phyloP scores from a whole-genome alignment of 768 basidiomycete genomes.

The Udeniomyces megalosporus region DNA sequence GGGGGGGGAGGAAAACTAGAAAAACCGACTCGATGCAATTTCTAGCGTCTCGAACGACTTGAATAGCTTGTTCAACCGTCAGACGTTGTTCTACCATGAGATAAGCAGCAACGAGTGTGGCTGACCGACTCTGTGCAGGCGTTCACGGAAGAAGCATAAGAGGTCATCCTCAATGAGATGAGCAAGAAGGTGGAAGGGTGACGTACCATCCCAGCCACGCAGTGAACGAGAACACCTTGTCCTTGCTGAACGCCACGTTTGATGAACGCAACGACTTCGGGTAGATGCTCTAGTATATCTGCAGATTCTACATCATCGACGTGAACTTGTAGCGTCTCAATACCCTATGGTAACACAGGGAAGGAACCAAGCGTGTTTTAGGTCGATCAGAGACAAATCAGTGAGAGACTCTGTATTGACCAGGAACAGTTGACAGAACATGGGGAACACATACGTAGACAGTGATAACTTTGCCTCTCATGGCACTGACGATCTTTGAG shows the following conservation, averaged over 20 bases:
- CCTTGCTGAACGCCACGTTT: no score
- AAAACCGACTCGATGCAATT: conserved; percentile 51
- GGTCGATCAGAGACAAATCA: not conserved
- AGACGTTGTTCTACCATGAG: conserved; percentile 57
- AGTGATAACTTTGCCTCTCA: conserved; percentile 33
- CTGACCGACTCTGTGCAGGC: conserved; percentile 51
- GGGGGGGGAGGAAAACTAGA: not conserved
- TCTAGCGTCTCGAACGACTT: conserved; percentile 48
- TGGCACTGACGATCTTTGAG: conserved; percentile 52
- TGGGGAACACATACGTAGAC: not conserved
- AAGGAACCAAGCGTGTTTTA: not conserved
- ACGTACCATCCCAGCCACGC: conserved; percentile 54
- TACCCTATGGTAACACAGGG: not conserved
- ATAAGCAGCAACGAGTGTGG: conserved; percentile 73
- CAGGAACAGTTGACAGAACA: not conserved
- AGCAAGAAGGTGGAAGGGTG: no score
- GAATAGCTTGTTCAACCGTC: conserved; percentile 47
- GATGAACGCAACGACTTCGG: conserved; percentile 4
- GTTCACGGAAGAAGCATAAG: not conserved
- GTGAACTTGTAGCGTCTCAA: not conserved
- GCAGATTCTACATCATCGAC: conserved; percentile 7
- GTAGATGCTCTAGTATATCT: conserved; percentile 5
- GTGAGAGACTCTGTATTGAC: not conserved
- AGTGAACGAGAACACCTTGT: conserved; percentile 70
- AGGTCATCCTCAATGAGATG: not conserved